Conservation (phyloP, 2,329 filamentous ascomycete genomes). For the Chrysoporthe deuterocubensis region DNA sequence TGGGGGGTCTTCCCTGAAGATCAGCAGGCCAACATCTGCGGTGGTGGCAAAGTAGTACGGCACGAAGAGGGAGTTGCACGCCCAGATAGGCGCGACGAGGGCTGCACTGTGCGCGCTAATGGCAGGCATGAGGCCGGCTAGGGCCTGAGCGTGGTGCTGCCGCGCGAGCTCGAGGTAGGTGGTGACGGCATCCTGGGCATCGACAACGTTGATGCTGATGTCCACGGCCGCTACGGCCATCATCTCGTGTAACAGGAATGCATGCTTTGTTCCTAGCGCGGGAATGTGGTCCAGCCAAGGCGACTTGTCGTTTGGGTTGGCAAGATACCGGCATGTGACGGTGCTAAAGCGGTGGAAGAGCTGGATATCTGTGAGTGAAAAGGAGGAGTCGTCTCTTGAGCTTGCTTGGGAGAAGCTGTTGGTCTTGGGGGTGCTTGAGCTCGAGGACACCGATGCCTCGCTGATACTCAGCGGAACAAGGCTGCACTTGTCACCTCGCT, state of each 20-base stretch:
- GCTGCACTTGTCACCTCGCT: conserved; percentile 33
- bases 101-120: conserved; percentile 24
- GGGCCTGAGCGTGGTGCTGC: conserved; percentile 33
- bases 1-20: conserved; percentile 32
- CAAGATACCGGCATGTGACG: conserved; percentile 29
- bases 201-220: conserved; percentile 23
- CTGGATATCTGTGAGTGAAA: conserved; percentile 31
- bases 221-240: conserved; percentile 34
- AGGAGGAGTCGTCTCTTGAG: conserved; percentile 22
- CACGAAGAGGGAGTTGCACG: conserved; percentile 34
- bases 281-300: conserved; percentile 32
- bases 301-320: conserved; percentile 26
- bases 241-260: conserved; percentile 34
- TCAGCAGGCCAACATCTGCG: conserved; percentile 31
- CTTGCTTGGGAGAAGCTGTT: background rate
- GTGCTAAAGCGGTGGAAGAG: conserved; percentile 34
- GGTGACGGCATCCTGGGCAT: conserved; percentile 10
- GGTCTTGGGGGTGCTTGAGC: background rate
- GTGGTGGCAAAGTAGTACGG: conserved; percentile 33
- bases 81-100: conserved; percentile 32
- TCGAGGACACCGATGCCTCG: background rate
- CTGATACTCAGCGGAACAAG: conserved; percentile 19
- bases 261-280: conserved; percentile 31
- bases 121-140: conserved; percentile 33
- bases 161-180: conserved; percentile 29